These are phyloP conservation scores for Epichloe elymi DNA, from an alignment of 2,329 filamentous ascomycete genomes.

Conservation along the genomic window DNA sequence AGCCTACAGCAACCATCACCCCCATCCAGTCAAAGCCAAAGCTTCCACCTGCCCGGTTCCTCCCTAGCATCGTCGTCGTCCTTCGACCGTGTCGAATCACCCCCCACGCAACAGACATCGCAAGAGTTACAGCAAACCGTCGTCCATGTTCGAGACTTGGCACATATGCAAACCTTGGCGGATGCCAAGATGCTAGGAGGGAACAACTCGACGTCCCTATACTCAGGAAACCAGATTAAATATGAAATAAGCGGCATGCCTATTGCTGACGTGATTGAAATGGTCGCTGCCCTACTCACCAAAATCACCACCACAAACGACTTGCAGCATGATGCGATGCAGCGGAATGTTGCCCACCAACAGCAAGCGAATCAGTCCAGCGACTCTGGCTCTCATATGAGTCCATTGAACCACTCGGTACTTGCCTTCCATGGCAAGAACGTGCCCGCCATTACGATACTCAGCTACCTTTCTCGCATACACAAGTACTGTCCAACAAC, in stretches of 20 bases:
- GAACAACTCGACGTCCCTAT: slow-evolving; percentile 32
- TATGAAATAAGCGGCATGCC: slow-evolving; percentile 98
- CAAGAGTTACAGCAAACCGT: slow-evolving; percentile 29
- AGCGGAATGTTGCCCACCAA: slow-evolving; percentile 52
- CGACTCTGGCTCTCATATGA: slow-evolving; percentile 45
- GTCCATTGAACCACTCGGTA: slow-evolving; percentile 50
- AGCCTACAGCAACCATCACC: slow-evolving; percentile 22
- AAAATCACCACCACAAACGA: slow-evolving; percentile 98
- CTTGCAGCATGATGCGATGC: slow-evolving; percentile 78
- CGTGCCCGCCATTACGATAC: slow-evolving; percentile 88
- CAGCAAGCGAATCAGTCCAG: slow-evolving; percentile 37
- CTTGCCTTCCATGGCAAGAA: slow-evolving; percentile 97
- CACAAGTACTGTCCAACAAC: slow-evolving; percentile 99
- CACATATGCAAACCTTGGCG: slow-evolving; percentile 82
- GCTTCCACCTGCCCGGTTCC: slow-evolving; percentile 17
- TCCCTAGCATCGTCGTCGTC: slow-evolving; percentile 1
- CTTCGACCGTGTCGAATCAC: background rate
- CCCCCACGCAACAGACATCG: slow-evolving; percentile 5
- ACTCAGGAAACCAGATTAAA: slow-evolving; percentile 40
- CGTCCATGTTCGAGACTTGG: slow-evolving; percentile 76
- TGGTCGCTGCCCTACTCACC: slow-evolving; percentile 90
- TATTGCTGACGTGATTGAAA: slow-evolving; percentile 93
- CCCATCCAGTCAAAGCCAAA: slow-evolving; percentile 21
- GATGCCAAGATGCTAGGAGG: slow-evolving; percentile 57
- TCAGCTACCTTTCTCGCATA: slow-evolving; percentile 89